Percentiles rank a stretch among this genome's conserved stretches.
Conservation (phyloP, 495 filamentous ascomycete species). For the Penicillium arizonense region DNA sequence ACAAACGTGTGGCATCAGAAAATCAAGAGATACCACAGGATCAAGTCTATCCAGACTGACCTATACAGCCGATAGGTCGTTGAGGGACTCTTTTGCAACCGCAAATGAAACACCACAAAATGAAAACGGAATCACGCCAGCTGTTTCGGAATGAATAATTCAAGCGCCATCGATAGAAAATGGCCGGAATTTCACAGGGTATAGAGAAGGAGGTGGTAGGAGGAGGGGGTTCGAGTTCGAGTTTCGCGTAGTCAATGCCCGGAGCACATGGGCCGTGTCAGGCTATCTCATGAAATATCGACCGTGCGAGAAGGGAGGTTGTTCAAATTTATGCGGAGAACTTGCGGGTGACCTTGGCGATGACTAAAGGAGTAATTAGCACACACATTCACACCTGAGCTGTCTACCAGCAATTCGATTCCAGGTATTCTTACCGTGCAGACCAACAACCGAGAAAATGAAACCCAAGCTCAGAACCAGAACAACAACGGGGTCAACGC, state of each 20-base stretch:
- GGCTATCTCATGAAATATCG: neutral
- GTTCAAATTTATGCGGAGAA: conserved; percentile 59
- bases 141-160: conserved; percentile 14
- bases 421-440: conserved; percentile 71
- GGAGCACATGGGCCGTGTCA: neutral
- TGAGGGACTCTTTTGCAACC: conserved; percentile 24
- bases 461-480: conserved; percentile 92
- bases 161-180: conserved; percentile 14
- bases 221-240: conserved; percentile 2
- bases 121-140: conserved; percentile 24
- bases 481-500: conserved; percentile 96
- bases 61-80: conserved; percentile 44
- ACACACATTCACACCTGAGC: neutral
- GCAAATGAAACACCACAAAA: conserved; percentile 25
- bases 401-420: neutral
- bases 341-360: conserved; percentile 91
- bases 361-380: conserved; percentile 58
- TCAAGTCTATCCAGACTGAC: conserved; percentile 17
- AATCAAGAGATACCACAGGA: neutral
- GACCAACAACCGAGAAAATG: conserved; percentile 95
- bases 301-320: neutral
- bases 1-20: conserved; percentile 1
- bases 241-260: neutral
- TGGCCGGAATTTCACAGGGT: conserved; percentile 26
- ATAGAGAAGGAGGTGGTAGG: conserved; percentile 23